Evolutionary conservation across 176 grass and related monocot species (phyloP).

Genomic region (Tillandsia fasciculata): DNA sequence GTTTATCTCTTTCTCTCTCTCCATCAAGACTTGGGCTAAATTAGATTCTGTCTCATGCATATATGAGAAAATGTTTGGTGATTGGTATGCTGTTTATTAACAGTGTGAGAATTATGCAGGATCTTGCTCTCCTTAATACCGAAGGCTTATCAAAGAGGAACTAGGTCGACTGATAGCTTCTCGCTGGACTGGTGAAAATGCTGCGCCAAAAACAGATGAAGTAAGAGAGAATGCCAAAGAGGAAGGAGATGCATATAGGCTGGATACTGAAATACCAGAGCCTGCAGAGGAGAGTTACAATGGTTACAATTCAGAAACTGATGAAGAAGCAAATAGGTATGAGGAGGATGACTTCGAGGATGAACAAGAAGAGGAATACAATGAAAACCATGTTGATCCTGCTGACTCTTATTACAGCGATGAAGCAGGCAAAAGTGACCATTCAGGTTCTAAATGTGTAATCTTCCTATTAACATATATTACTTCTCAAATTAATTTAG

Average conservation of each 20-base stretch:
- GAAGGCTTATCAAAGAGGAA: slow-evolving; percentile 84
- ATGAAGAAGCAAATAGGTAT: slow-evolving; percentile 43
- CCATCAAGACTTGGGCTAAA: too few species aligned
- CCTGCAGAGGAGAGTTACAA: slow-evolving; percentile 41
- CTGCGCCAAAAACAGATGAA: slow-evolving; percentile 30
- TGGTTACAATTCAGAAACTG: slow-evolving; percentile 40
- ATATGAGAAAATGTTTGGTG: background rate
- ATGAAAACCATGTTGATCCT: slow-evolving; percentile 41
- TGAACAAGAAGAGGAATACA: slow-evolving; percentile 54
- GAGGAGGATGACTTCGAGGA: slow-evolving; percentile 37
- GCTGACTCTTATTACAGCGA: slow-evolving; percentile 44
- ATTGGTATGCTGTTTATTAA: background rate
- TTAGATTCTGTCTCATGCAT: too few species aligned
- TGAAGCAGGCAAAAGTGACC: slow-evolving; percentile 46
- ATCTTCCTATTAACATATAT: background rate
- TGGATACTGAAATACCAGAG: slow-evolving; percentile 28
- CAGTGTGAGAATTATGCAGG: slow-evolving; percentile 37
- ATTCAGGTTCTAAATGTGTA: slow-evolving; percentile 39
- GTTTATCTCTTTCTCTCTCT: slow-evolving; percentile 3
- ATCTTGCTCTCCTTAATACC: slow-evolving; percentile 32
- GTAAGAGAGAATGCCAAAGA: slow-evolving; percentile 32
- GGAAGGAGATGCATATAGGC: slow-evolving; percentile 25
- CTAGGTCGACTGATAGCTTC: slow-evolving; percentile 86
- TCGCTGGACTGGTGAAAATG: slow-evolving; percentile 68
- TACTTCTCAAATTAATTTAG: background rate